phyloP scores from a whole-genome alignment of 305 asterid species.

The Solanum hybrid region DNA sequence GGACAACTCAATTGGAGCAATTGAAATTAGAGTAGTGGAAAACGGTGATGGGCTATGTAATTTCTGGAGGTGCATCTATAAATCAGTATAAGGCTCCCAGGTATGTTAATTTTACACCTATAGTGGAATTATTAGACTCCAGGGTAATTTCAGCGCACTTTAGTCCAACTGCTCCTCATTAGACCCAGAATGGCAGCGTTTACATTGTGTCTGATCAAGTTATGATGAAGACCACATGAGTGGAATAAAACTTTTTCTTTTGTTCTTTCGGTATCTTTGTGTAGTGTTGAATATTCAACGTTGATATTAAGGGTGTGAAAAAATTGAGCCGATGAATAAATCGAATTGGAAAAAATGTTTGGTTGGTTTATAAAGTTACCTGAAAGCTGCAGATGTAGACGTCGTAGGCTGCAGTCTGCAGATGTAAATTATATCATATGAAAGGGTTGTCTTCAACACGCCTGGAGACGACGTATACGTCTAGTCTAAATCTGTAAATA shows the following conservation, averaged over 20 bases:
- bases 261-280: background rate
- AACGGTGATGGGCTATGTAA: constrained; percentile 64
- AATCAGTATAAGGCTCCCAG: constrained; percentile 75
- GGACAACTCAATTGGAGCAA: constrained; percentile 62
- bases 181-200: constrained; percentile 42
- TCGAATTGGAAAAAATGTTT: too few species aligned
- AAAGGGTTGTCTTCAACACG: too few species aligned
- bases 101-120: constrained; percentile 61
- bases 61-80: constrained; percentile 66
- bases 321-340: too few species aligned
- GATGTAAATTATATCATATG: too few species aligned
- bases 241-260: background rate
- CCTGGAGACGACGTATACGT: too few species aligned
- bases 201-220: background rate
- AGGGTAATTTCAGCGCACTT: constrained; percentile 57
- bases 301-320: too few species aligned
- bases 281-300: background rate
- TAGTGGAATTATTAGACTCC: constrained; percentile 42
- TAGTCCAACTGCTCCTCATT: constrained; percentile 48
- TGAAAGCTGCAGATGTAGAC: too few species aligned
- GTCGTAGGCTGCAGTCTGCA: too few species aligned
- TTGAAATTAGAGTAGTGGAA: constrained; percentile 54
- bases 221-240: background rate
- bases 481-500: too few species aligned
- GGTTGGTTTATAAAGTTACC: too few species aligned